Evolutionary conservation across 768 basidiomycete genomes (phyloP), one percentile per base, ranked within the genome.

Genomic region (Rickenella mellea): DNA sequence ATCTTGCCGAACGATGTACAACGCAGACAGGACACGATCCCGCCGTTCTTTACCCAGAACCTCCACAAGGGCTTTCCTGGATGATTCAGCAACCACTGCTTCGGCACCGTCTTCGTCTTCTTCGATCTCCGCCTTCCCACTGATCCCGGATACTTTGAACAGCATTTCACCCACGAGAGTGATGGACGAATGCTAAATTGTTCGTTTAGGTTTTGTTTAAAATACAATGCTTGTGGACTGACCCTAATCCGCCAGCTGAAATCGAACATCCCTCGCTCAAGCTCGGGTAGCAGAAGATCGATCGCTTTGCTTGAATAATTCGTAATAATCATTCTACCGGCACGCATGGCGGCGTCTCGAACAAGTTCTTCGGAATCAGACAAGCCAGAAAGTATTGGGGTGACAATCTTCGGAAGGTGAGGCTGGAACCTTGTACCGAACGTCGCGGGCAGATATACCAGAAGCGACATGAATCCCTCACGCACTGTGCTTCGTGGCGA

Each of bases 391-490:
- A 98, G 70, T 49, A 99, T 94, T 0, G 94, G 94, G 8, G 83
- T 67, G 31, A 98, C 87, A 55, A 99, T 94, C 61, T 90, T 87
- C 6, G 90, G 86, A 7, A 99, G 68, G 64, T 98, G 93, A 1
- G 93, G 94, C 49, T 92, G 81, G 76, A 99, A 98, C 32, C 93
- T 83, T 43, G 85, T 81, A 6, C 96, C 96, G 55, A 99, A 98
- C 1, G 94, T 98, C 2, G 92, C 83, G 1, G 96, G 94, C 2
- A 98, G 66, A 66, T 83, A 98, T 14, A 98, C 91, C 27, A 99
- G 78, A 10, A 98, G 70, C 0, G 93, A 96, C 83, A 99, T 98
- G 70, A 97, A 98, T 8, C 96, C 96, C 69, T 98, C 96, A 27
- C 92, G 78, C 30, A 98, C 86, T 21, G 91, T 93, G 20, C 92